These are phyloP conservation scores for Dendrobium chrysotoxum DNA, from an alignment of 106 monocot genomes.

Conservation along the genomic window DNA sequence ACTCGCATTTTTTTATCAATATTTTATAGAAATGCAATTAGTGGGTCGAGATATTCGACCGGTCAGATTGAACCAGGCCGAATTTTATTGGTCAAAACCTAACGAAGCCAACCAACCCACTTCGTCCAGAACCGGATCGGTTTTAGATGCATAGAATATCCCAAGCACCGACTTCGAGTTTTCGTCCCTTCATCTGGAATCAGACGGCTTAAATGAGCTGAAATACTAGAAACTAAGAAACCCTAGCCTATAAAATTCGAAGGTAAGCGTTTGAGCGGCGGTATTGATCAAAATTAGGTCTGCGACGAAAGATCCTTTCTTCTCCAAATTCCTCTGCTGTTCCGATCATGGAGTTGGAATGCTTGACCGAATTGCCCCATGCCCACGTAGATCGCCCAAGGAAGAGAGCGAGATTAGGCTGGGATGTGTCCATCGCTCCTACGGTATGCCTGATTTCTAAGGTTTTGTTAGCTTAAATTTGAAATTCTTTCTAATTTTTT, in stretches of 20 bases:
- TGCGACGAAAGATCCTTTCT: neutral
- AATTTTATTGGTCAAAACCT: neutral
- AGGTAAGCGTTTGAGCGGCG: neutral
- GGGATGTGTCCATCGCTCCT: conserved; percentile 22
- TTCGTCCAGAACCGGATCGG: neutral
- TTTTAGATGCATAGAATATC: neutral
- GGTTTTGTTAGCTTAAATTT: neutral
- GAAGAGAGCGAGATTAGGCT: conserved; percentile 40
- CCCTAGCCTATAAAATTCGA: conserved; percentile 1
- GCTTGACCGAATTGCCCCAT: conserved; percentile 31
- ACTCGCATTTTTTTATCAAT: too few relatives aligned
- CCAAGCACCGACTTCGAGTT: neutral
- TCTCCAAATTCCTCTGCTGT: neutral
- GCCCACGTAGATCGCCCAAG: conserved; percentile 35
- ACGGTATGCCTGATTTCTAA: neutral
- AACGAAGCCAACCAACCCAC: neutral
- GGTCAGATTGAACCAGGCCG: too few relatives aligned
- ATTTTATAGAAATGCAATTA: too few relatives aligned
- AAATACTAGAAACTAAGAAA: neutral
- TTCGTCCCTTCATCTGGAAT: neutral
- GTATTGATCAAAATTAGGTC: neutral
- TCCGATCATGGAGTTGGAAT: conserved; percentile 42
- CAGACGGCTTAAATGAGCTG: neutral
- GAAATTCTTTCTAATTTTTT: neutral
- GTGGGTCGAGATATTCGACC: too few relatives aligned